Evolutionary conservation across 352 stramenopile genomes (phyloP).

Genomic region (Pythium sukuiense): DNA sequence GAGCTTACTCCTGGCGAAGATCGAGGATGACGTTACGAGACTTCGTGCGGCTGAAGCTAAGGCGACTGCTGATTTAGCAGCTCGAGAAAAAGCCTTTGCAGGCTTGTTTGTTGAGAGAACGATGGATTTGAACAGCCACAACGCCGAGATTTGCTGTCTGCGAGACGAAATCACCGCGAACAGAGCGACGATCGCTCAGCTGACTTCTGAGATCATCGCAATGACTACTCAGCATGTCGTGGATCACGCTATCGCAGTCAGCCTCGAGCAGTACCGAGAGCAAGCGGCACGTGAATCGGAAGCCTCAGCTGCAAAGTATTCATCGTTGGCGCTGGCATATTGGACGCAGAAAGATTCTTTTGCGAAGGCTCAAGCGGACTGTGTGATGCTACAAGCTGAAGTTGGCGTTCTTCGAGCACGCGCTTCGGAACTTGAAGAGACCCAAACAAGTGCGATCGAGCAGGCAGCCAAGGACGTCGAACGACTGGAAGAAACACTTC

Average conservation of each 20-base stretch:
- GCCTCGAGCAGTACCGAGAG: constrained; percentile 6
- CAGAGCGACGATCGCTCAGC: neutral
- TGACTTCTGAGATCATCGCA: constrained; percentile 6
- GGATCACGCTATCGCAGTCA: constrained; percentile 7
- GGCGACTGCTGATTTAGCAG: neutral
- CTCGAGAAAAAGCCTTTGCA: constrained; percentile 21
- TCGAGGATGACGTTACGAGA: constrained; percentile 19
- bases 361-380: neutral
- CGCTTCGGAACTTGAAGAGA: neutral
- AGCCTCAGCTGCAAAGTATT: constrained; percentile 10
- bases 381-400: neutral
- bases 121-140: constrained; percentile 21
- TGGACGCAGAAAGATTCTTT: constrained; percentile 11
- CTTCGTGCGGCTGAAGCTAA: constrained; percentile 7
- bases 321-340: constrained; percentile 9
- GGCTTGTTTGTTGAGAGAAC: constrained; percentile 13
- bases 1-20: constrained; percentile 10
- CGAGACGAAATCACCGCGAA: constrained; percentile 17
- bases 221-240: constrained; percentile 18
- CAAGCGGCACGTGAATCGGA: neutral
- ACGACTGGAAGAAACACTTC: constrained; percentile 3
- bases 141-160: constrained; percentile 27
- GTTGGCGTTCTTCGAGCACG: neutral
- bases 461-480: neutral
- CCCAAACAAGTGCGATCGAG: neutral